Base-by-base conservation (phyloP, 2,329 filamentous ascomycete species). In the Penicillium sp. region DNA sequence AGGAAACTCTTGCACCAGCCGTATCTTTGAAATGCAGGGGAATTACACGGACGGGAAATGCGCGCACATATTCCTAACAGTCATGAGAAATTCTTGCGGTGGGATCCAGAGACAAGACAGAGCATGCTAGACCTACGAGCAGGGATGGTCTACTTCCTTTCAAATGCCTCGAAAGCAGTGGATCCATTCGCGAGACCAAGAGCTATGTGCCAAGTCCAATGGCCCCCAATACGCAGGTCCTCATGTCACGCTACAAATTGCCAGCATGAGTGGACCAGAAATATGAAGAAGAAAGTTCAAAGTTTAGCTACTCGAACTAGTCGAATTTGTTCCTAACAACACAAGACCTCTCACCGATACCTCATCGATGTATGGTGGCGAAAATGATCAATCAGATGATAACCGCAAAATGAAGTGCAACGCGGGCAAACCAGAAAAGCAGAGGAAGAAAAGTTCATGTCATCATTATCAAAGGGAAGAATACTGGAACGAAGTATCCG, bases 401-500 rank as follows among this genome's bases (percentile, higher is more conserved):
- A 39, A 23, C 18, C 36, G n/a, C 15, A 42, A n/a, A 49, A 7
- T 18, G 34, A 42, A 34, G 15, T 31, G 24, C 23, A 26, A 28
- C n/a, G 41, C 4, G n/a, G 10, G 6, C 23, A 42, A 6, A 34
- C 23, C 13, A 33, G 42, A 42, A 51, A 47, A 42, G 36, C 23
- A 47, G 34, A 53, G 53, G 49, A 58, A 16, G n/a, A 57, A 58
- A 16, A 57, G 54, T 52, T 68, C 67, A 60, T 69, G 45, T 62
- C 61, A 53, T 69, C 64, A 62, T 70, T 55, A 69, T 53, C 21
- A 52, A 52, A 54, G 41, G 31, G 56, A 48, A 50, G 53, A 23
- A 55, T 42, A 29, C 16, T 28, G 16, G 38, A 49, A 54, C 46
- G n/a, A 47, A 55, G 52, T 54, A 41, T 49, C 48, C 52, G 45